Evolutionary conservation across 164 flowering plant genomes (phyloP), one percentile per base, ranked within the genome.

Genomic region (Macadamia tetraphylla): DNA sequence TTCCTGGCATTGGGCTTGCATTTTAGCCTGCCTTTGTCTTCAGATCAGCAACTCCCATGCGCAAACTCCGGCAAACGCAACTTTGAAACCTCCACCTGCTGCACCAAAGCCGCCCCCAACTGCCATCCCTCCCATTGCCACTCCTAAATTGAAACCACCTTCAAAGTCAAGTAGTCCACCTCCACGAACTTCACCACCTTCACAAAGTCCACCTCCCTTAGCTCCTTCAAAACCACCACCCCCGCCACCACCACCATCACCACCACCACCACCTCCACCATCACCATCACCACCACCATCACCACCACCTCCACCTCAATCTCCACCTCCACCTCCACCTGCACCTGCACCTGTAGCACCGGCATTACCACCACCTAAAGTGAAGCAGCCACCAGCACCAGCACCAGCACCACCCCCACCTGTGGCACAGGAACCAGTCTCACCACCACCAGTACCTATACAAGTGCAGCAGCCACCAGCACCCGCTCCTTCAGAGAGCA

Each of bases 21-120:
- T 49, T 65, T 67, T 60, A 44, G 49, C 60, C 59, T 72, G 15
- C 71, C 15, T 65, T 61, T 48, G 18, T 75, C 0, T 59, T 61
- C 49, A 53, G 3, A 42, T 30, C 6, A 29, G 40, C 66, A 60
- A 6, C 9, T 56, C 44, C 35, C 44, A 40, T 32, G 76, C 66
- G 31, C 76, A 74, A 61, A 43, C 69, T 59, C 65, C 72, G 23
- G 69, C 43, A 17, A 61, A 29, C 0, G 62, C 72, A 11, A 75
- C 67, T 53, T 66, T 62, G 23, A 63, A 51, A 1, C 68, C 70
- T 1, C 63, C 75, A 71, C 62, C 68, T 13, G 67, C 72, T 53
- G 66, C 81, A 31, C 15, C 76, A 40, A 77, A 67, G 51, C 75
- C 87, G 40, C 86, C 89, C 1, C 40, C 52, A 61, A 64, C 6